Evolutionary conservation across 2,329 filamentous ascomycete genomes (phyloP).

Genomic region (Fusarium subglutinans): DNA sequence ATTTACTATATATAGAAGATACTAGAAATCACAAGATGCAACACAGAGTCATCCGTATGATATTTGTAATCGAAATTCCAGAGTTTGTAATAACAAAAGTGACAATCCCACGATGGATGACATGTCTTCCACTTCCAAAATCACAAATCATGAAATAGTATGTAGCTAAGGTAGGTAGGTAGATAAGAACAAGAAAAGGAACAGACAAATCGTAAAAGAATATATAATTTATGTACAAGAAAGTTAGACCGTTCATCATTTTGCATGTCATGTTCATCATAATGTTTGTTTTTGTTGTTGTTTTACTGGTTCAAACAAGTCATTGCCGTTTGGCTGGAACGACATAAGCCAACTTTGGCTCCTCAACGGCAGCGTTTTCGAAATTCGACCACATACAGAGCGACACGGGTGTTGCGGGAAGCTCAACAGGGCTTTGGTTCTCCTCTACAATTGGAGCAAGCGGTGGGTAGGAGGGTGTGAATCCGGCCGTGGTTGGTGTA

Average conservation of each 20-base stretch:
- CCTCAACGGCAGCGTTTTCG: conserved; percentile 40
- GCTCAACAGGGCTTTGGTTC: conserved; percentile 34
- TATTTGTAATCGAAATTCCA: not conserved
- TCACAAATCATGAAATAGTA: not conserved
- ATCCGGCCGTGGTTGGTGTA: conserved; percentile 37
- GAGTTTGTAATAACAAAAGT: not conserved
- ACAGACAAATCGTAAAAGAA: conserved; percentile 4
- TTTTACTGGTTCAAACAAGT: not conserved
- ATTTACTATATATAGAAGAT: not conserved
- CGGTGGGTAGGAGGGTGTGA: conserved; percentile 23
- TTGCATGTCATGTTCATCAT: conserved; percentile 26
- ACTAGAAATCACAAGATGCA: not conserved
- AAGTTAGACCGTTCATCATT: conserved; percentile 22
- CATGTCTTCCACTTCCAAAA: not conserved
- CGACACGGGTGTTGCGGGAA: conserved; percentile 42
- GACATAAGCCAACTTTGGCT: conserved; percentile 42
- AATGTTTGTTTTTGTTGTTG: not conserved
- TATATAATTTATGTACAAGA: conserved; percentile 4
- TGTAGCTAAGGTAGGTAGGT: not conserved
- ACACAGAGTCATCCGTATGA: not conserved
- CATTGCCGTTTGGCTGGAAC: conserved; percentile 26
- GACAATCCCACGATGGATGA: not conserved
- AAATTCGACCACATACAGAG: conserved; percentile 42
- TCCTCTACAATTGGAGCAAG: conserved; percentile 1
- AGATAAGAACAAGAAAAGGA: not conserved